A percentile compares a stretch with the other conserved stretches of the same genome.
Conservation (phyloP, 2,329 filamentous ascomycete genomes). For the Ophiostoma piceae region DNA sequence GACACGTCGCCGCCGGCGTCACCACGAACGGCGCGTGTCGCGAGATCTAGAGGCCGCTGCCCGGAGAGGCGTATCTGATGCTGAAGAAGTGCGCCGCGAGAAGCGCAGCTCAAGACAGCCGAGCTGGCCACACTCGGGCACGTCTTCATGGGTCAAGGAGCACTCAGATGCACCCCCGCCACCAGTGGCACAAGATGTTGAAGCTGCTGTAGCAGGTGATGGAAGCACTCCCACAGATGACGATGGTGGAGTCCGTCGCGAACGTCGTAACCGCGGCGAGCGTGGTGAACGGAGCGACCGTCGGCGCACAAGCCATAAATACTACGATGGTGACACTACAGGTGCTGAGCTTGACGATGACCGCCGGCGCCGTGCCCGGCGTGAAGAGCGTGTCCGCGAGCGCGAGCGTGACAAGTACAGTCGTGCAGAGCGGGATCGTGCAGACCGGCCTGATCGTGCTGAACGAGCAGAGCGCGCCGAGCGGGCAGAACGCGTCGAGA, state of each 20-base stretch:
- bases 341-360: constrained; percentile 34
- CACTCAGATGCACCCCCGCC: constrained; percentile 58
- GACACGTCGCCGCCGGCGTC: constrained; percentile 49
- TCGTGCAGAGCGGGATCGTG: constrained; percentile 19
- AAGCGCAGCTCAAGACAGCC: constrained; percentile 30
- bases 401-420: constrained; percentile 16
- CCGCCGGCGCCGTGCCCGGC: constrained; percentile 29
- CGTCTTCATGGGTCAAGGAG: constrained; percentile 62
- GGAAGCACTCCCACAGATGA: constrained; percentile 37
- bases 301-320: constrained; percentile 41
- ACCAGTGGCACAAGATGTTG: constrained; percentile 37
- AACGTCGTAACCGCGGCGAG: constrained; percentile 46
- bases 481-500: not conserved
- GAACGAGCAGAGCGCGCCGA: constrained; percentile 8
- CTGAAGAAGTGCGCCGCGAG: constrained; percentile 36
- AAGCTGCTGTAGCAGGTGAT: constrained; percentile 30
- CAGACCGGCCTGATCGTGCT: not conserved
- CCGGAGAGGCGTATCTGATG: constrained; percentile 39
- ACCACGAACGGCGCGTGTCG: constrained; percentile 44
- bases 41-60: constrained; percentile 39
- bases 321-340: constrained; percentile 38
- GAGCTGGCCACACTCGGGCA: constrained; percentile 59
- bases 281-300: constrained; percentile 47
- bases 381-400: constrained; percentile 32
- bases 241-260: constrained; percentile 47